Evolutionary conservation across 306 rosid genomes (phyloP), one percentile per base, ranked within the genome.

Genomic region (Senna tora): DNA sequence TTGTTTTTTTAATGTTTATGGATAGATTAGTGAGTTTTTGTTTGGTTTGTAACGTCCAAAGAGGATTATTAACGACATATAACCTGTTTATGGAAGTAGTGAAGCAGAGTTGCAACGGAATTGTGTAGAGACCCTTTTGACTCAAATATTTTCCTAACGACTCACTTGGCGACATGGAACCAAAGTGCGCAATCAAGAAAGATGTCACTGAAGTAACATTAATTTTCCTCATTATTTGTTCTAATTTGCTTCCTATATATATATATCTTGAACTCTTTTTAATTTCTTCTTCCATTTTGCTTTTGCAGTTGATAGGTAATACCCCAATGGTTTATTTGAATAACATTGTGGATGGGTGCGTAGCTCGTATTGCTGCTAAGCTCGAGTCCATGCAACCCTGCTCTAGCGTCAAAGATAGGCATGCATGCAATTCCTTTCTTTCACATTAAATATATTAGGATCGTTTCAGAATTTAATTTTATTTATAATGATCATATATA

Each of bases 351-450:
- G 96, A 87, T 4, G 94, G 90, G 20, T 89, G 91, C 32, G 89
- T 78, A 12, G 95, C 96, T 15, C 79, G 77, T 39, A 85, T 92
- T 33, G 96, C 92, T 65, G 96, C 92, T 61, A 90, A 92, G 74
- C 84, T 92, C 22, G 96, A 92, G 79, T 74, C 72, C 42, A 83
- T 89, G 96, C 84, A 89, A 71, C 90, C 96, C 14, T 84, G 94
- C 57, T 76, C 96, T 3, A 89, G 96, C 67, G 87, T 87, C 12
- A 92, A 89, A 79, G 94, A 92, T 76, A 85, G 97, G 92, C 47
- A 75, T 64, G 92, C 47, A 75, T 64, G 46, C 0, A 42, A 11
- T 36, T 34, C 25, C 32, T 67, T 10, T 61, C 30, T 71, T 66
- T 36, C 30, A 38, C 76, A 13, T 16, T 30, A 15, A 28, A 34